A percentile compares a stretch with the other conserved stretches of the same genome.
Conservation (phyloP, 148 eudicot species). For the Amaranthus palmeri region DNA sequence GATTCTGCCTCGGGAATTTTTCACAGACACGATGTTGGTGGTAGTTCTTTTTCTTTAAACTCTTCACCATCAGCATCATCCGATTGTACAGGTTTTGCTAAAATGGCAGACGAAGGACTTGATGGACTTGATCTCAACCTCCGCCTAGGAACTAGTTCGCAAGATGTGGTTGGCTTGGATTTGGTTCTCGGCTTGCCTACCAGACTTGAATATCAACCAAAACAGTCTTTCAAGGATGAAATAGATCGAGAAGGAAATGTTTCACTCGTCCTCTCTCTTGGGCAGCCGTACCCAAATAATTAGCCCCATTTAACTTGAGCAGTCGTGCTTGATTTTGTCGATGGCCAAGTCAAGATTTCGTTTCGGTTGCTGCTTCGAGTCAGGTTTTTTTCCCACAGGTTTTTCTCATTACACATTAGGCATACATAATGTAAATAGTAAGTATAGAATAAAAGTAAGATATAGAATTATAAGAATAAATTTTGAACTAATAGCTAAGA, state of each 20-base stretch:
- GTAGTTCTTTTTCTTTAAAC: conserved; percentile 25
- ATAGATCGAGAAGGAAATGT: background rate
- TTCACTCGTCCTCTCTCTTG: conserved; percentile 34
- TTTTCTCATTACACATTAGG: background rate
- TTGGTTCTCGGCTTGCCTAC: conserved; percentile 17
- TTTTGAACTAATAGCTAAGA: conserved; percentile 4
- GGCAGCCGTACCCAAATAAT: conserved; percentile 21
- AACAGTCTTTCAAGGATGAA: background rate
- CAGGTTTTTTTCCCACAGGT: background rate
- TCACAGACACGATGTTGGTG: conserved; percentile 11
- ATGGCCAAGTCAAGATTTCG: background rate
- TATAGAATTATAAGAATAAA: conserved; percentile 9
- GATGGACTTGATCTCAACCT: background rate
- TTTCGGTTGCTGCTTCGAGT: background rate
- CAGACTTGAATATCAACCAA: background rate
- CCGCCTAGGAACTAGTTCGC: background rate
- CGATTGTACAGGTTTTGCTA: background rate
- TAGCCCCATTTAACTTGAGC: background rate
- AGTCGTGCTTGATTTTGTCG: background rate
- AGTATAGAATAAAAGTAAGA: background rate
- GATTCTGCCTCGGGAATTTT: conserved; percentile 1
- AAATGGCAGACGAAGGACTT: conserved; percentile 24
- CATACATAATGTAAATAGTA: conserved; percentile 13
- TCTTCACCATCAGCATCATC: conserved; percentile 23
- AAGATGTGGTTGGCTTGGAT: conserved; percentile 17